Percentiles rank a stretch among this genome's conserved stretches.
phyloP scores from a whole-genome alignment of 2,329 filamentous ascomycete species.

The Stromatinia cepivora region DNA sequence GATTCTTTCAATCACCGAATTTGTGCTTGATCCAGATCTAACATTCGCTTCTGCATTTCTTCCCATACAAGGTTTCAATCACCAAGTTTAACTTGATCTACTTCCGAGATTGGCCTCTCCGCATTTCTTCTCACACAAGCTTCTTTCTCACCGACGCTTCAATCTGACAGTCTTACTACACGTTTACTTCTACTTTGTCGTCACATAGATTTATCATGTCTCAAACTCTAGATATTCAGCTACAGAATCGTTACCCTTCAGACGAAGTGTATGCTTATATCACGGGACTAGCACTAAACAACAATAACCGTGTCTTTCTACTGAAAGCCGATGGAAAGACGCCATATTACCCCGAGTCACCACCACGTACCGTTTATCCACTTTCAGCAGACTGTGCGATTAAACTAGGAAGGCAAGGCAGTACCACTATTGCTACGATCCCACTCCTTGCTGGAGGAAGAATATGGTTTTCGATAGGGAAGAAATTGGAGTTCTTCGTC shows the following conservation, averaged over 20 bases:
- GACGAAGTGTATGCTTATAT: constrained; percentile 66
- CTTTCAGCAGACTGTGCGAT: constrained; percentile 63
- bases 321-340: constrained; percentile 66
- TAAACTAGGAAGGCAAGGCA: constrained; percentile 60
- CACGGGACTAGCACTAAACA: constrained; percentile 63
- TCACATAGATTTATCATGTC: constrained; percentile 5
- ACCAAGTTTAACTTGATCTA: neutral
- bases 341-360: constrained; percentile 63
- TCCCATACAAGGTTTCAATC: neutral
- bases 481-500: constrained; percentile 64
- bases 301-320: constrained; percentile 60
- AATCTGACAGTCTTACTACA: neutral
- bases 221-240: constrained; percentile 53
- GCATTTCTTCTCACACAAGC: neutral
- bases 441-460: constrained; percentile 70
- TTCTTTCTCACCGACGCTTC: neutral
- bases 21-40: neutral
- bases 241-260: constrained; percentile 66
- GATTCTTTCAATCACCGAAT: neutral
- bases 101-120: neutral
- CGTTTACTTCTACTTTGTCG: neutral
- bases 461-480: constrained; percentile 67
- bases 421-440: constrained; percentile 60
- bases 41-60: neutral
- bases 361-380: constrained; percentile 50